Conservation (phyloP, 495 filamentous ascomycete genomes). For the Lineolata rhizophorae region DNA sequence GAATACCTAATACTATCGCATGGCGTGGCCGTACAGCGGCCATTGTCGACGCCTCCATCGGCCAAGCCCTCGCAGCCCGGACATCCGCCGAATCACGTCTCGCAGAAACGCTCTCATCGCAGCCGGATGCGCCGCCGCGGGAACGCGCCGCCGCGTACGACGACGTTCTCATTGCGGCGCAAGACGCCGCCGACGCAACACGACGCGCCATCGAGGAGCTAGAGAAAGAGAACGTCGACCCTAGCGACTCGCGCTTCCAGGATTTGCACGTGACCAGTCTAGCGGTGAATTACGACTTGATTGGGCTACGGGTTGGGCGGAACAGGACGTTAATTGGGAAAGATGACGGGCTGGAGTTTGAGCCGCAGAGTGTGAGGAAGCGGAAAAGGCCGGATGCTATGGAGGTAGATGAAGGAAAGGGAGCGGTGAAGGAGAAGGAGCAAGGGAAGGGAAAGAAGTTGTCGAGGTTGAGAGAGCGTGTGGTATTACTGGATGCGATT, state of each 20-base stretch:
- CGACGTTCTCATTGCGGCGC: conserved; percentile 68
- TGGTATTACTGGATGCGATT: conserved; percentile 82
- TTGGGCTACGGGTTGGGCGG: conserved; percentile 85
- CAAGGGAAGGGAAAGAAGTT: conserved; percentile 45
- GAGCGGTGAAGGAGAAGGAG: conserved; percentile 24
- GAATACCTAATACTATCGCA: conserved; percentile 51
- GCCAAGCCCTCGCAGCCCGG: conserved; percentile 37
- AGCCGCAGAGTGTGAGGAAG: conserved; percentile 6
- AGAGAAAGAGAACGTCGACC: conserved; percentile 56
- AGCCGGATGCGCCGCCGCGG: conserved; percentile 19
- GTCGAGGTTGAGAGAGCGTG: conserved; percentile 62
- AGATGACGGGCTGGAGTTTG: conserved; percentile 45
- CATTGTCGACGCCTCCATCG: conserved; percentile 86
- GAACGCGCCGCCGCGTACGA: conserved; percentile 70
- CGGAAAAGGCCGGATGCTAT: conserved; percentile 24
- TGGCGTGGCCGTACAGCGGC: conserved; percentile 80
- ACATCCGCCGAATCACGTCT: conserved; percentile 30
- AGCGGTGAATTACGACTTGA: conserved; percentile 75
- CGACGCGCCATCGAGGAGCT: conserved; percentile 86
- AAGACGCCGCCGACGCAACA: conserved; percentile 84
- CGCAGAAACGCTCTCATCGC: conserved; percentile 36
- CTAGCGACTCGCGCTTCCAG: conserved; percentile 75
- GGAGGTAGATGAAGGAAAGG: no score
- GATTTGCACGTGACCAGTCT: conserved; percentile 80
- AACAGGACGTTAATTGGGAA: conserved; percentile 72